These are phyloP conservation scores for Aphanomyces invadans DNA, from an alignment of 352 stramenopile species.

Conservation along the genomic window DNA sequence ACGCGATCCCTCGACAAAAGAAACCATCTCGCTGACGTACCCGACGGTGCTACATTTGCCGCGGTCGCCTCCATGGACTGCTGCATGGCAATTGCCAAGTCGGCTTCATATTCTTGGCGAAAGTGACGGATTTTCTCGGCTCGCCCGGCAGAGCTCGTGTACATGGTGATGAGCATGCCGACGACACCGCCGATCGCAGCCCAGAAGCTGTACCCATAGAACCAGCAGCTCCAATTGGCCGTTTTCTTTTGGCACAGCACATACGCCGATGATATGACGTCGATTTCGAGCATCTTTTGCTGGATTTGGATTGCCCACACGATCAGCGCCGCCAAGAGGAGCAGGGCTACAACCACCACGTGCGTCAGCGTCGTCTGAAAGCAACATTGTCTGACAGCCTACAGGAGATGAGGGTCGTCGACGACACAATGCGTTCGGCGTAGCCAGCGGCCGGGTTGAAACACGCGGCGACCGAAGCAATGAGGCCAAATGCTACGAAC, in stretches of 20 bases:
- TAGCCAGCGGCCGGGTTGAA: slow-evolving; percentile 69
- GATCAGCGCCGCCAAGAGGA: slow-evolving; percentile 63
- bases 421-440: slow-evolving; percentile 66
- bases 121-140: slow-evolving; percentile 83
- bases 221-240: slow-evolving; percentile 73
- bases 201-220: slow-evolving; percentile 84
- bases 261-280: slow-evolving; percentile 70
- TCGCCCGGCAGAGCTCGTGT: slow-evolving; percentile 66
- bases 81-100: slow-evolving; percentile 67
- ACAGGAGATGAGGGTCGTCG: slow-evolving; percentile 75
- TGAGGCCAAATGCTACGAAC: slow-evolving; percentile 28
- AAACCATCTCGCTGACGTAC: background rate
- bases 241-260: slow-evolving; percentile 44
- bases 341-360: slow-evolving; percentile 35
- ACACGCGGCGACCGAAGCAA: slow-evolving; percentile 59
- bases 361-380: background rate
- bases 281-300: slow-evolving; percentile 69
- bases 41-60: background rate
- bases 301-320: slow-evolving; percentile 73
- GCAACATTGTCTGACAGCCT: slow-evolving; percentile 29
- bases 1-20: too few relatives aligned
- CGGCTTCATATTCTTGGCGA: slow-evolving; percentile 70
- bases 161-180: slow-evolving; percentile 64
- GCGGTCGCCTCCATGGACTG: slow-evolving; percentile 38
- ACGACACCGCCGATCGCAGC: slow-evolving; percentile 74